Evolutionary conservation across 345 rosid species (phyloP).

Genomic region (Salix purpurea): DNA sequence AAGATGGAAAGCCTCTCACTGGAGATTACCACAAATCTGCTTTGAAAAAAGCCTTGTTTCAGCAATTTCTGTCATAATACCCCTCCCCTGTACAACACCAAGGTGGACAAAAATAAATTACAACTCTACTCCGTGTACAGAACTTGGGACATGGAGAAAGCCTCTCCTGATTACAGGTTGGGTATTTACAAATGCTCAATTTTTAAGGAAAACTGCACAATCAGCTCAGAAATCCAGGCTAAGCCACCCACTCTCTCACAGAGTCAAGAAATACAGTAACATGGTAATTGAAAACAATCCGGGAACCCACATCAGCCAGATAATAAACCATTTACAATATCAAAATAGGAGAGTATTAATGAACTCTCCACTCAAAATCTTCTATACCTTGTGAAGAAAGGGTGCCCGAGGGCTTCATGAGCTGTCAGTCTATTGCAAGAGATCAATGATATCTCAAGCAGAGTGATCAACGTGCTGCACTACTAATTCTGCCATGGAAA

Average conservation of each 20-base stretch:
- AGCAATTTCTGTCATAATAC: background rate
- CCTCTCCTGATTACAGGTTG: background rate
- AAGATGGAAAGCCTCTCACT: background rate
- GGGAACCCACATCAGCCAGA: slow-evolving; percentile 7
- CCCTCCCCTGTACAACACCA: background rate
- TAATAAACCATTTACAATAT: background rate
- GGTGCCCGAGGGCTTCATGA: slow-evolving; percentile 56
- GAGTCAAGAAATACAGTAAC: background rate
- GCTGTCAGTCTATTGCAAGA: slow-evolving; percentile 53
- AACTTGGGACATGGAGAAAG: slow-evolving; percentile 15
- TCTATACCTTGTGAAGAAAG: slow-evolving; percentile 49
- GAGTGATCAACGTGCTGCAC: slow-evolving; percentile 76
- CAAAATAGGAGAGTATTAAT: background rate
- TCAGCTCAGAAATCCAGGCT: slow-evolving; percentile 1
- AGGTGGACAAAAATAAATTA: background rate
- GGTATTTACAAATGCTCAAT: slow-evolving; percentile 23
- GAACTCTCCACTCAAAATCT: slow-evolving; percentile 21
- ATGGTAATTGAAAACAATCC: background rate
- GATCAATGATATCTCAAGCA: slow-evolving; percentile 59
- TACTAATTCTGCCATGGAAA: slow-evolving; percentile 59
- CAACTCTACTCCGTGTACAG: background rate
- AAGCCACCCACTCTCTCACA: background rate
- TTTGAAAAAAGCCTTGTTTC: background rate
- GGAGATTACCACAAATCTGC: background rate
- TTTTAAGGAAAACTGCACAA: background rate